A percentile compares a stretch with the other conserved stretches of the same genome.
Conservation (phyloP, 768 basidiomycete genomes). For the Kondoa subrosea region DNA sequence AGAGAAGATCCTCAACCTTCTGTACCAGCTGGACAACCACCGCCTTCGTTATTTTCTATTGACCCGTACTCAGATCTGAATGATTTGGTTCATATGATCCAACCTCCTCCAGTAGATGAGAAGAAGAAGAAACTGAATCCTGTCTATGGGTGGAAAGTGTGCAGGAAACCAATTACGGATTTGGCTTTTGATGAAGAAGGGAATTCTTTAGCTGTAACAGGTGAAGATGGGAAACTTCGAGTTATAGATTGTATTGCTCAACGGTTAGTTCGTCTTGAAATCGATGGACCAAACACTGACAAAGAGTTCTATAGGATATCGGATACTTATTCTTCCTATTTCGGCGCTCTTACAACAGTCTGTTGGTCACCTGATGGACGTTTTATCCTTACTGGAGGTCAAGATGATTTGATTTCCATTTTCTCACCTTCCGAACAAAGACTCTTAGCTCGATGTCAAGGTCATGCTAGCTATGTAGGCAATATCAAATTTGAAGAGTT, state of each 20-base stretch:
- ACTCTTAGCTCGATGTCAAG: slow-evolving; percentile 87
- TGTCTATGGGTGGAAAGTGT: slow-evolving; percentile 75
- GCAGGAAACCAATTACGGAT: slow-evolving; percentile 54
- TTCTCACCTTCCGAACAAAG: slow-evolving; percentile 89
- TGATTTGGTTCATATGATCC: slow-evolving; percentile 36
- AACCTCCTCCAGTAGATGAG: slow-evolving; percentile 32
- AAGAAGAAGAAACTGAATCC: slow-evolving; percentile 54
- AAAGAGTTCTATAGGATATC: slow-evolving; percentile 50
- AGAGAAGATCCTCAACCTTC: slow-evolving; percentile 45
- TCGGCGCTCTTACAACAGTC: slow-evolving; percentile 73
- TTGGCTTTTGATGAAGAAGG: slow-evolving; percentile 89
- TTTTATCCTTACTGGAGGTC: slow-evolving; percentile 84
- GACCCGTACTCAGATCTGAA: slow-evolving; percentile 23
- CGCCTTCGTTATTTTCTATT: slow-evolving; percentile 18
- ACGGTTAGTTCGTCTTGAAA: not conserved
- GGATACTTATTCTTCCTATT: slow-evolving; percentile 87
- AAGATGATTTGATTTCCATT: slow-evolving; percentile 88
- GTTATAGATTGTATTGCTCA: slow-evolving; percentile 50
- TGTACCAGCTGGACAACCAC: not conserved
- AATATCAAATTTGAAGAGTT: slow-evolving; percentile 63
- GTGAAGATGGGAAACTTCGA: slow-evolving; percentile 79
- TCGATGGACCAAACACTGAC: not conserved
- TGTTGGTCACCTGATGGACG: slow-evolving; percentile 92
- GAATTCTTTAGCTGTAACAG: slow-evolving; percentile 70
- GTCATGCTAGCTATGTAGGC: slow-evolving; percentile 87